Percentiles rank a stretch among this genome's conserved stretches.
Conservation (phyloP, 805 yeast species). For the Helenozyma rhizophorensis region DNA sequence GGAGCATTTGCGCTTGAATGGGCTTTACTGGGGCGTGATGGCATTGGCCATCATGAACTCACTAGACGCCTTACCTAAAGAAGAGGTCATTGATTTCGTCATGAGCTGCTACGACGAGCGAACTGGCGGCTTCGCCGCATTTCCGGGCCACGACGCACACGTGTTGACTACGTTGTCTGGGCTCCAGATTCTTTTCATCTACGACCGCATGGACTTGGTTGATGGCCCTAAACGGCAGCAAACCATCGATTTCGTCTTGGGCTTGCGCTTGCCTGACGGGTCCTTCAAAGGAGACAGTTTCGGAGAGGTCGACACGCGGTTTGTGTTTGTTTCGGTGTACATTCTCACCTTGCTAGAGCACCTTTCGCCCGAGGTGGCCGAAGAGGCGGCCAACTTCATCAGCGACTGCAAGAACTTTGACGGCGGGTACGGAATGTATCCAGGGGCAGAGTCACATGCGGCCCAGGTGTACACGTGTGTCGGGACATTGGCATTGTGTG, state of each 20-base stretch:
- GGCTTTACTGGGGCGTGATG: slow-evolving; percentile 92
- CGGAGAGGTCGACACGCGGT: slow-evolving; percentile 92
- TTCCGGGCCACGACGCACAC: slow-evolving; percentile 87
- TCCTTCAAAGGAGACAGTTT: slow-evolving; percentile 85
- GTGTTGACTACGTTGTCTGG: slow-evolving; percentile 81
- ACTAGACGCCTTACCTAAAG: slow-evolving; percentile 48
- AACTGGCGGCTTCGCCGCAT: slow-evolving; percentile 85
- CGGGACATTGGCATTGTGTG: slow-evolving; percentile 57
- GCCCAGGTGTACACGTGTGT: slow-evolving; percentile 88
- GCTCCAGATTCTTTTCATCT: slow-evolving; percentile 69
- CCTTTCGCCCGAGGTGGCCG: slow-evolving; percentile 50
- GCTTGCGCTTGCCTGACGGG: slow-evolving; percentile 57
- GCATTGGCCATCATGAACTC: slow-evolving; percentile 62
- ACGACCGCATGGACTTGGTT: slow-evolving; percentile 45
- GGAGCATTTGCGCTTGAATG: slow-evolving; percentile 87
- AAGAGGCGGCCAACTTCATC: slow-evolving; percentile 64
- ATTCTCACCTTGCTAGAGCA: slow-evolving; percentile 65
- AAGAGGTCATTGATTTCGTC: slow-evolving; percentile 67
- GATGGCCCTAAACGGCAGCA: slow-evolving; percentile 22
- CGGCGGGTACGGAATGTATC: slow-evolving; percentile 91
- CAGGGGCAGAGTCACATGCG: slow-evolving; percentile 94
- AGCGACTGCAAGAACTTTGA: slow-evolving; percentile 79
- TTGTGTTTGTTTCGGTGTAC: slow-evolving; percentile 78
- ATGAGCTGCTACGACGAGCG: slow-evolving; percentile 54
- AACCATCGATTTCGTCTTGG: slow-evolving; percentile 23